Evolutionary conservation across 208 protist species (phyloP), one percentile per base, ranked within the genome.

Genomic region (Leishmania aethiopica): DNA sequence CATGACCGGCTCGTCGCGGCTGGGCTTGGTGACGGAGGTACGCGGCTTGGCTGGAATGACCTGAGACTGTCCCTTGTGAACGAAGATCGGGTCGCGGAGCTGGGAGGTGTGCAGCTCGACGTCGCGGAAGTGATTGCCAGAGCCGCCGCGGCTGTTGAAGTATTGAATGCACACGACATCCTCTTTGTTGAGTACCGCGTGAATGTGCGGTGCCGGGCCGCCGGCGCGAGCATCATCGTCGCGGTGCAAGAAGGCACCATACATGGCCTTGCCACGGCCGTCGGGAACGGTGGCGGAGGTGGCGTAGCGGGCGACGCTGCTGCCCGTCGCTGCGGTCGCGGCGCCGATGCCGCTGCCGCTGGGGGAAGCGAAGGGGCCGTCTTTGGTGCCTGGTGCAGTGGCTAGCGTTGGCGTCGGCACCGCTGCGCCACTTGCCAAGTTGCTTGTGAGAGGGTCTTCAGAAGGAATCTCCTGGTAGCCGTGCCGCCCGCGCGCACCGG

Each of bases 101-200:
- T 97, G 82, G 17, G 90, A 83, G 67, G 86, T 55, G 70, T 88
- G 67, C 28, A 97, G 87, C 75, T 90, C 87, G n/a, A 97, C 92
- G 35, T 93, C 87, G 40, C 45, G 66, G 84, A 95, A 97, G 51
- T 81, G 84, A 7, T 86, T 81, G 60, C 89, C 90, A 11, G 79
- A 62, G 49, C 80, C 84, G 28, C 94, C 94, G 51, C 92, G 92
- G 78, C 94, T 94, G 84, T 97, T 97, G 75, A 94, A 97, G 90
- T 94, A 97, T 47, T 80, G 82, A 0, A 97, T 85, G 53, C 84
- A 75, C 70, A 97, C 94, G 25, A 92, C 85, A 40, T 94, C 70
- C 40, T 85, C 82, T n/a, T 84, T 83, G 28, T 86, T 78, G 67
- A 95, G 86, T 60, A 77, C 74, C 73, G 84, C 67, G 28, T 77